phyloP scores from a whole-genome alignment of 805 yeast species.

The Candida coquimbonensis region DNA sequence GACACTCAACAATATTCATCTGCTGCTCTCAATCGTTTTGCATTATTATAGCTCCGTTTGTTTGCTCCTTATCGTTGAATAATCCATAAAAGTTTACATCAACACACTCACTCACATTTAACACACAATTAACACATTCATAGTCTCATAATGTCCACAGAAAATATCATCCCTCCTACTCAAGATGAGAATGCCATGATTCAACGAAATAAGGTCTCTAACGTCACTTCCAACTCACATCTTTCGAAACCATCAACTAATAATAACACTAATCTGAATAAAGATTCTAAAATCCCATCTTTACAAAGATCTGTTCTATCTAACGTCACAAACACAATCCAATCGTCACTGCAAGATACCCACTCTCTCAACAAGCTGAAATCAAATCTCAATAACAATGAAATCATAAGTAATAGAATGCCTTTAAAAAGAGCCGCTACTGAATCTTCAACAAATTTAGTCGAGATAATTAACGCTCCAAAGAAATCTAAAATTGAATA shows the following conservation, averaged over 20 bases:
- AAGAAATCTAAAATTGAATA: conserved; percentile 14
- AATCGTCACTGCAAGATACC: conserved; percentile 7
- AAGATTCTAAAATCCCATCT: not conserved
- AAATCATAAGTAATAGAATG: conserved; percentile 13
- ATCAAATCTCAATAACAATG: not conserved
- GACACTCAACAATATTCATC: too few species aligned
- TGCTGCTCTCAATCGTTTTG: too few species aligned
- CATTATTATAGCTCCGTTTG: too few species aligned
- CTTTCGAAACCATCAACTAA: not conserved
- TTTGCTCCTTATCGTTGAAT: too few species aligned
- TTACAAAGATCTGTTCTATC: conserved; percentile 20
- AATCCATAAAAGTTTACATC: too few species aligned
- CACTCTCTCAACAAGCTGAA: conserved; percentile 2
- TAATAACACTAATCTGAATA: not conserved
- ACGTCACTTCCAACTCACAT: not conserved
- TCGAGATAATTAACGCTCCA: conserved; percentile 1
- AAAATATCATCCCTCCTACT: conserved; percentile 3
- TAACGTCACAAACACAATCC: conserved; percentile 22
- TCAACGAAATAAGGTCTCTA: conserved; percentile 10
- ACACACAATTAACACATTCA: too few species aligned
- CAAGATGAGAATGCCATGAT: conserved; percentile 18
- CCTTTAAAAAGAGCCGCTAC: conserved; percentile 48
- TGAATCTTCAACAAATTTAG: conserved; percentile 34
- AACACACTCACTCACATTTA: too few species aligned
- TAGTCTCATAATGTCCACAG: conserved; percentile 8